Evolutionary conservation across 108 stramenopile genomes (phyloP), one percentile per base, ranked within the genome.

Genomic region (Schizochytrium sp.): DNA sequence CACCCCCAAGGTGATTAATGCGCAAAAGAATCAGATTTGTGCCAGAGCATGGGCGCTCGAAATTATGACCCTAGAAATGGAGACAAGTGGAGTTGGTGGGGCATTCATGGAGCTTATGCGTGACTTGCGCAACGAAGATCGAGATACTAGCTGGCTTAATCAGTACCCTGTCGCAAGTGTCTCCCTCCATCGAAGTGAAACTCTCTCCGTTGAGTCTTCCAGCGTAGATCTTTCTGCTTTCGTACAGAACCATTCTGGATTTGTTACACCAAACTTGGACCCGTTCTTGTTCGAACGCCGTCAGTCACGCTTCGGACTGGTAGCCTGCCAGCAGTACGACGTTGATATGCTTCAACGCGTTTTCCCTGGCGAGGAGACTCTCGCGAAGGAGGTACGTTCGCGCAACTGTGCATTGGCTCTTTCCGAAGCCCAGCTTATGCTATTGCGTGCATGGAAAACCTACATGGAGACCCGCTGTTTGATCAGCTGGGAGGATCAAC

Each of bases 391-490:
- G n/a, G 76, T 55, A 10, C 76, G 76, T 13, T 83, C 38, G 38
- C 47, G 55, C 7, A 83, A 83, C 2, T 83, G 76, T 53, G 15
- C 28, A n/a, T n/a, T 83, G 45, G 47, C 76, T 5, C 76, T 83
- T 28, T 83, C 76, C 0, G 76, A 83, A n/a, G 76, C 76, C 10
- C 76, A 83, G 53, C 53, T 83, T 10, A 49, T 83, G 47, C 76
- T 83, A 0, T 53, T 83, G 45, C 47, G 76, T 13, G 47, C 76
- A 1, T 83, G 76, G 76, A 83, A 83, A 53, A 28, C 28, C 15
- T 83, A 83, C 3, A 83, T 83, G 76, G 76, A 83, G 28, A 83
- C 76, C 5, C 76, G 76, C 28, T 83, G 76, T 28, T 42, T 83
- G 15, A 83, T 83, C 47, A 83, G 38, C 50, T 83, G 76, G 76